phyloP scores from a whole-genome alignment of 495 filamentous ascomycete species.

The Coniosporium apollinis region DNA sequence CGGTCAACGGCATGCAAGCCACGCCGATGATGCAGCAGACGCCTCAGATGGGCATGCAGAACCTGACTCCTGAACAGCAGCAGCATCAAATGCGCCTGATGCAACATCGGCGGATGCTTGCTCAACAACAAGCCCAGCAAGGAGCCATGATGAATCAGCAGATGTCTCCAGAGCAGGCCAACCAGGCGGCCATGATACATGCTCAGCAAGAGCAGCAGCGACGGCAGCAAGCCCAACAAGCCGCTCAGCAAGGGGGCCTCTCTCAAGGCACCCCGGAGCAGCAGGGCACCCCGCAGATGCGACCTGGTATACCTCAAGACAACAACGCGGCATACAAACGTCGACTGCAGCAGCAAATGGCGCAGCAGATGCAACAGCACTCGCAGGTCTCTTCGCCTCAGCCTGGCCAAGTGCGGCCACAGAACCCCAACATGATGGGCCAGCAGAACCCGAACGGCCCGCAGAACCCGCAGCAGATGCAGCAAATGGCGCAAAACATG shows the following conservation, averaged over 20 bases:
- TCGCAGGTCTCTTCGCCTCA: too few species aligned
- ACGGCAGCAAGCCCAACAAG: background rate
- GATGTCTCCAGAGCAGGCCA: background rate
- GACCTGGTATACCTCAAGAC: constrained; percentile 2
- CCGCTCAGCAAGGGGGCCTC: background rate
- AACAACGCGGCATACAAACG: constrained; percentile 8
- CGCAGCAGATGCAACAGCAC: too few species aligned
- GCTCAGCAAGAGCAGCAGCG: constrained; percentile 8
- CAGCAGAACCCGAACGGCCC: too few species aligned
- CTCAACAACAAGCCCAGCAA: constrained; percentile 16
- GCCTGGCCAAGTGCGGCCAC: too few species aligned
- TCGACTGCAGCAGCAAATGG: constrained; percentile 2
- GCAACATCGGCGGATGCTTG: background rate
- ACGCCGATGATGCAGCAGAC: constrained; percentile 31
- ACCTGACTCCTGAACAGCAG: constrained; percentile 17
- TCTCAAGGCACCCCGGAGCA: background rate
- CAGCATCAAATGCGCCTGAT: constrained; percentile 5
- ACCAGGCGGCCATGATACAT: background rate
- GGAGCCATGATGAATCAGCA: background rate
- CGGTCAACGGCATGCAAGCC: constrained; percentile 42
- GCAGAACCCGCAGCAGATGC: constrained; percentile 1
- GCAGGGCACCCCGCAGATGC: constrained; percentile 1
- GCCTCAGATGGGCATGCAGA: constrained; percentile 11
- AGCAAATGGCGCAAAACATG: constrained; percentile 4
- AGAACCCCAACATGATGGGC: too few species aligned